These are phyloP conservation scores for Skeletonema marinoi DNA, from an alignment of 108 stramenopile genomes.

Conservation along the genomic window DNA sequence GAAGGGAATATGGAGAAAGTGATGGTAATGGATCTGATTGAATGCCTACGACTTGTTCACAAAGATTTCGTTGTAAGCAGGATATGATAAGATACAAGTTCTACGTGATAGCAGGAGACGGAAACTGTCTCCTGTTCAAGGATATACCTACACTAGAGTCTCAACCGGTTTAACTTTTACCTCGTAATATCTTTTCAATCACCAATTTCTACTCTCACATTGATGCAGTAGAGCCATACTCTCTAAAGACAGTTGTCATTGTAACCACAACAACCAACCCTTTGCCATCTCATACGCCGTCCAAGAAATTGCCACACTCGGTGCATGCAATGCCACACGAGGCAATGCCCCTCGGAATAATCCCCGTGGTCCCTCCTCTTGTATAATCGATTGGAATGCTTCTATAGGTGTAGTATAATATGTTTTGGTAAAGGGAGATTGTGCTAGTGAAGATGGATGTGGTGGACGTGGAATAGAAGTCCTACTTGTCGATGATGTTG, in stretches of 20 bases:
- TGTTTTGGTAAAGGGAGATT: constrained; percentile 27
- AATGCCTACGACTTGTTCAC: no score
- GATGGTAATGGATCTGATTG: no score
- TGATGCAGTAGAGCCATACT: no score
- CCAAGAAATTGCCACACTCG: constrained; percentile 98
- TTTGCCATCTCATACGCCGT: constrained; percentile 96
- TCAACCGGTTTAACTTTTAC: no score
- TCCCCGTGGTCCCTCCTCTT: constrained; percentile 86
- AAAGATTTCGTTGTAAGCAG: no score
- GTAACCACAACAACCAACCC: constrained; percentile 52
- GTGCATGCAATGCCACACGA: constrained; percentile 89
- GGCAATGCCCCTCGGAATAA: constrained; percentile 91
- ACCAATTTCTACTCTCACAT: no score
- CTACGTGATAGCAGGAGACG: no score
- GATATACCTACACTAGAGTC: no score
- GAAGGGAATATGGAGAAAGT: no score
- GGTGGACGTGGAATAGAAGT: not conserved
- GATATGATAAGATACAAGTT: no score
- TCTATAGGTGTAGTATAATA: constrained; percentile 55
- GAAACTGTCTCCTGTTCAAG: no score
- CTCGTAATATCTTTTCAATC: no score
- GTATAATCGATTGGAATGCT: constrained; percentile 80
- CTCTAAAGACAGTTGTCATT: not conserved
- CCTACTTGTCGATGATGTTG: not conserved
- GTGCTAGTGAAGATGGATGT: not conserved